These are phyloP conservation scores for Candida tibetensis DNA, from an alignment of 805 yeast species.

Conservation along the genomic window DNA sequence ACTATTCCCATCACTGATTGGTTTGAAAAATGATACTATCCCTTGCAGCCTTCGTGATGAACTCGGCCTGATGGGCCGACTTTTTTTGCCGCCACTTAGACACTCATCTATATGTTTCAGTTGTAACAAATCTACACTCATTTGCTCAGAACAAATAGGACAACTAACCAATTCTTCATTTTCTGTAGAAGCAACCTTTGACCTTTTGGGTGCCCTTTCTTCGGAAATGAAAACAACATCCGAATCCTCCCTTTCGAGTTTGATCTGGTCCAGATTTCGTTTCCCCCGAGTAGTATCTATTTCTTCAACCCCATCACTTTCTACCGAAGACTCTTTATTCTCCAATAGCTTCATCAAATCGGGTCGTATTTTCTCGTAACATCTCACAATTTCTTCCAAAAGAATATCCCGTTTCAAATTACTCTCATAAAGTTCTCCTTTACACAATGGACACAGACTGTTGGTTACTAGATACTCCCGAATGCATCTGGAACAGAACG, in stretches of 20 bases:
- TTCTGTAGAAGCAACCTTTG: slow-evolving; percentile 15
- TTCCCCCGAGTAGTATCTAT: background rate
- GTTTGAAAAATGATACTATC: slow-evolving; percentile 33
- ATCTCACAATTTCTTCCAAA: slow-evolving; percentile 65
- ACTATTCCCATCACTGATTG: slow-evolving; percentile 2
- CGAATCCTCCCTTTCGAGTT: too few relatives aligned
- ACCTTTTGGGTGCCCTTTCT: slow-evolving; percentile 7
- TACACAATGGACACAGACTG: slow-evolving; percentile 75
- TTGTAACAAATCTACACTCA: slow-evolving; percentile 57
- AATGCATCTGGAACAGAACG: slow-evolving; percentile 86
- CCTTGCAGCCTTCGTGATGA: slow-evolving; percentile 11
- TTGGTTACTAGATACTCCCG: slow-evolving; percentile 62
- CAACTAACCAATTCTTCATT: slow-evolving; percentile 47
- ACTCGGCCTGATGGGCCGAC: slow-evolving; percentile 11
- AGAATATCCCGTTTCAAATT: slow-evolving; percentile 62
- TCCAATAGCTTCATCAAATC: slow-evolving; percentile 21
- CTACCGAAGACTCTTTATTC: slow-evolving; percentile 1
- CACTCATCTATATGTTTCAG: slow-evolving; percentile 63
- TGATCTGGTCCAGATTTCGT: slow-evolving; percentile 2
- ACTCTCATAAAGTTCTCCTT: slow-evolving; percentile 66
- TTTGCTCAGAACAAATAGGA: slow-evolving; percentile 60
- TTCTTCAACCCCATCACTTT: background rate
- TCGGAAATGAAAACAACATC: slow-evolving; percentile 18
- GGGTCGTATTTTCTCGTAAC: slow-evolving; percentile 46
- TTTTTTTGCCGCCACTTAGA: slow-evolving; percentile 34